Evolutionary conservation across 2,329 filamentous ascomycete genomes (phyloP).

Genomic region (Neurospora sp.): DNA sequence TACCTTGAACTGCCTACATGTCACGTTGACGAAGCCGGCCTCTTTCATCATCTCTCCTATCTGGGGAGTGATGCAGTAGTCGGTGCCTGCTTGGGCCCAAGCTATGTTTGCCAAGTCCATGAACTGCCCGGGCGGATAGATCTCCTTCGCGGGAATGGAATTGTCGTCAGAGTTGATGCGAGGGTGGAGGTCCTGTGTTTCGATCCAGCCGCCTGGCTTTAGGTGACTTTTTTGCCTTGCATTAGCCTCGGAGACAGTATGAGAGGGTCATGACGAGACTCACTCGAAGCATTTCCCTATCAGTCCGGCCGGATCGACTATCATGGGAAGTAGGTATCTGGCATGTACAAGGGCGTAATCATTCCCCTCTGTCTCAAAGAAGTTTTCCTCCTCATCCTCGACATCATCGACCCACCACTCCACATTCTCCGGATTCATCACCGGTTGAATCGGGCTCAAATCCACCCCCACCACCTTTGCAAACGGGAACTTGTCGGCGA

Average conservation of each 20-base stretch:
- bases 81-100: constrained; percentile 9
- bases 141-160: constrained; percentile 5
- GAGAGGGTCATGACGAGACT: background rate
- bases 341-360: constrained; percentile 42
- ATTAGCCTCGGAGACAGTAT: background rate
- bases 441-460: constrained; percentile 48
- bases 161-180: constrained; percentile 16
- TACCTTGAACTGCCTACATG: constrained; percentile 3
- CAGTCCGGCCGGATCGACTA: constrained; percentile 34
- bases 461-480: constrained; percentile 38
- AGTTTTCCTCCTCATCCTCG: constrained; percentile 37
- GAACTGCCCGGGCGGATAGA: constrained; percentile 7
- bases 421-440: constrained; percentile 35
- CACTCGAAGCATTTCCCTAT: constrained; percentile 28
- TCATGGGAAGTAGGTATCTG: constrained; percentile 34
- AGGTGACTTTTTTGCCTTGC: constrained; percentile 8
- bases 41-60: constrained; percentile 11
- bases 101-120: constrained; percentile 9
- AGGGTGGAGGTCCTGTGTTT: constrained; percentile 17
- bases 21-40: constrained; percentile 17
- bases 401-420: constrained; percentile 43
- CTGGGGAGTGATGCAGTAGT: constrained; percentile 12
- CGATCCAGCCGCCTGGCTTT: constrained; percentile 18
- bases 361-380: constrained; percentile 7
- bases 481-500: constrained; percentile 37